phyloP scores from a whole-genome alignment of 225 moss, liverwort and hornwort genomes.

The Polytrichum formosum region DNA sequence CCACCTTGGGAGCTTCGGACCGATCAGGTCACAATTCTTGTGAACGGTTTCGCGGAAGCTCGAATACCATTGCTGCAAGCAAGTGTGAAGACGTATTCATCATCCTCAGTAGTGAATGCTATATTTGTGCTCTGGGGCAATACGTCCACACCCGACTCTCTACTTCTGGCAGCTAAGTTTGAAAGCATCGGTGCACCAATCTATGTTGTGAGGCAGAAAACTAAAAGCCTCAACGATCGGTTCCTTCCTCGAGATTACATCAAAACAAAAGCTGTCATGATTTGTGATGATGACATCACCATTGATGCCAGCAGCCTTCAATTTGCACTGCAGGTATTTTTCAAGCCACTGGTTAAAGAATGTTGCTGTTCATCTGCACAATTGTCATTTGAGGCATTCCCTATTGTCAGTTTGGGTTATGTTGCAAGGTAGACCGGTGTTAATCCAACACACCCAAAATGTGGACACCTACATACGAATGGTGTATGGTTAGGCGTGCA shows the following conservation, averaged over 20 bases:
- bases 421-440: no score
- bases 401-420: no score
- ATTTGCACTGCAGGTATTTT: constrained; percentile 59
- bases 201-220: constrained; percentile 63
- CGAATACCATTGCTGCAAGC: constrained; percentile 63
- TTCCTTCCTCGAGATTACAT: constrained; percentile 73
- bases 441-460: no score
- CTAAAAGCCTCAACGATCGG: constrained; percentile 78
- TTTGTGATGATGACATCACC: constrained; percentile 92
- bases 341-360: no score
- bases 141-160: constrained; percentile 59
- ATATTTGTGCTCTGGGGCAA: constrained; percentile 90
- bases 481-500: no score
- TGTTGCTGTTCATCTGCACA: no score
- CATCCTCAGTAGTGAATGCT: constrained; percentile 59
- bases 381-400: no score
- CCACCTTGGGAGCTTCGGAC: constrained; percentile 55
- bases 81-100: constrained; percentile 57
- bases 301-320: constrained; percentile 55
- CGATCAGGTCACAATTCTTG: constrained; percentile 75
- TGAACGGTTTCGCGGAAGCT: constrained; percentile 83
- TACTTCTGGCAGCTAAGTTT: constrained; percentile 36
- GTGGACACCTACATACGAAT: no score
- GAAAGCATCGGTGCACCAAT: constrained; percentile 63
- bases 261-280: constrained; percentile 78